Base-by-base conservation (phyloP, 441 rosid genomes). In the Mallotus repandus region DNA sequence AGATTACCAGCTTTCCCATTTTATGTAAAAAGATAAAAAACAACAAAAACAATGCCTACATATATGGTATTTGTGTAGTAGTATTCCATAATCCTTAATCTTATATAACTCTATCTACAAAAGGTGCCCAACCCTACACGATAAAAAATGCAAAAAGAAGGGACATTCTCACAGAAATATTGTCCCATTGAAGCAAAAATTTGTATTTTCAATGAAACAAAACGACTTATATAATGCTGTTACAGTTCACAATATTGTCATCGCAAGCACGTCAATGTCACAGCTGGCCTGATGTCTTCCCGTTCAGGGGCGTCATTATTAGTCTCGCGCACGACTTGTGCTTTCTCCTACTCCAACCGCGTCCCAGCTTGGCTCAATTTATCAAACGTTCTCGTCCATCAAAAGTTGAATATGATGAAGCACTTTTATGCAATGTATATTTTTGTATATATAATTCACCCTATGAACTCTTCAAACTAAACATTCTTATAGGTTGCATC, bases 301-400 rank as follows among this genome's bases (percentile, higher is more conserved):
- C 29, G 1, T 25, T 25, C 29, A 25, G 29, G 29, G 29, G 29
- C 29, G 29, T 25, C 29, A 25, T 29, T 29, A 58, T 54, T 71
- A 74, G 76, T 80, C 79, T 80, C 58, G 15, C 11, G 77, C 86
- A 81, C 83, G 80, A 81, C 76, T 14, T 65, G 63, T 67, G 66
- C 74, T 16, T 49, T 72, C 38, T 9, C 76, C 75, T 46, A 53
- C 68, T 58, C 76, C 74, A 48, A 45, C 78, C 79, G 83, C 75
- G 77, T 75, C 68, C 77, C 70, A 63, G 73, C 78, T 75, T 56
- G 63, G 46, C 32, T 29, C 32, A 25, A 25, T 25, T 25, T 25
- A 25, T 25, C 29, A 25, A 25, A 25, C 29, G 29, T 25, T 25
- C 29, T 25, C 29, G 29, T 25, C 29, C 29, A 25, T 25, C 29